Base-by-base conservation (phyloP, 495 filamentous ascomycete genomes). In the Pseudevernia furfuracea region DNA sequence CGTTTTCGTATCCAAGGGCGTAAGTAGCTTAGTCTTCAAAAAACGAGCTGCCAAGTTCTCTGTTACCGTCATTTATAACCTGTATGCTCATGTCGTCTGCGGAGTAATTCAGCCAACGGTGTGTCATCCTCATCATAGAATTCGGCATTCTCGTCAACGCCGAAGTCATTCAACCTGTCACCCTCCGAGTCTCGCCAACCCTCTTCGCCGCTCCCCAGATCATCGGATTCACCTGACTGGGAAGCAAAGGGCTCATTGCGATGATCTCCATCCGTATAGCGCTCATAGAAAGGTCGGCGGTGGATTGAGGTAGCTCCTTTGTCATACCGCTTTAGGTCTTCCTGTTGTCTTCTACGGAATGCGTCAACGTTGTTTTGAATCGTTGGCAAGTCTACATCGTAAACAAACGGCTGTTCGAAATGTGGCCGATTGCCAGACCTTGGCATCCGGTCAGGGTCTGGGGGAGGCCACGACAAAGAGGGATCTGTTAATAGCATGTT, bases 161-260 rank as follows among this genome's bases (percentile, higher is more conserved):
- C 94, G 73, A 91, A 98, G 71, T 98, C 94, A 52, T 85, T 80
- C 41, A 97, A 78, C 12, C 85, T 79, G 68, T 97, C 92, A 6
- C 94, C 94, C 49, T 96, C 92, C 0, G 85, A 81, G 67, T 96
- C 93, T 8, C 79, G 83, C 94, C 94, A 97, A 10, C 75, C 81
- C 66, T 86, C 82, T 68, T 85, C 83, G 11, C 84, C 82, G 59
- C 79, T 77, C 58, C 75, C 73, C 0, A 72, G 70, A 69, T 44
- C 70, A 9, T 61, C 63, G 10, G 64, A 57, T 19, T 66, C 62
- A 21, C 66, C 59, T 23, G 58, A 17, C 8, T 43, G 46, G 30
- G 38, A 43, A 14, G 28, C 21, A 30, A 41, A n/a, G 25, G 12
- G 15, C 19, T 58, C 14, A 4, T 41, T 36, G n/a, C 41, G 9